Evolutionary conservation across 2,329 filamentous ascomycete genomes (phyloP), one percentile per base, ranked within the genome.

Genomic region (Ascosphaera pollenicola): DNA sequence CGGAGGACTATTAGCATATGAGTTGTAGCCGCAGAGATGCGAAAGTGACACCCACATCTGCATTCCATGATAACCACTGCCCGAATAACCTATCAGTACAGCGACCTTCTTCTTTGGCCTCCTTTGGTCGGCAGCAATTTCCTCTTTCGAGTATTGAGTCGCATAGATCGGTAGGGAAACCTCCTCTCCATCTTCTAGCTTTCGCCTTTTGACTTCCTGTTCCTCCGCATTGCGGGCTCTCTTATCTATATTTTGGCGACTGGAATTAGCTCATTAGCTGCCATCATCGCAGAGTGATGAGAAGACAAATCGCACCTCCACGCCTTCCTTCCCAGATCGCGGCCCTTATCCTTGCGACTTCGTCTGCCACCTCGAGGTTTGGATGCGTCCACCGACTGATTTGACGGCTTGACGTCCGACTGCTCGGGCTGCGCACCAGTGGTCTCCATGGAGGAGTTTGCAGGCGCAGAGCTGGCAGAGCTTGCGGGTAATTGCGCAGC

Each of bases 51-150:
- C 56, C 39, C 48, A 64, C 60, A 98, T 79, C 61, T 98, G 89
- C 76, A 98, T 91, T 51, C 89, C 89, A 61, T 83, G 85, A 65
- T 98, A 98, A 13, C 89, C 89, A 8, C 83, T 93, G 38, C 89
- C 89, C 4, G 85, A 84, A 58, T 98, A 98, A 13, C 89, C 89
- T 49, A 98, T 76, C 65, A 95, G 64, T 24, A 98, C 84, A 32
- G 87, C 89, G 38, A 94, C 87, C 64, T 98, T 98, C 58, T 81
- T 76, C 68, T 98, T 98, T 17, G 89, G 89, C 41, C 75, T 74
- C 46, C 87, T 75, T 54, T 78, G 76, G 56, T 98, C 89, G 36
- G 75, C 74, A 10, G 78, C 81, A 48, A 94, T 87, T 59, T 94
- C 85, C 46, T 89, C 83, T 49, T 80, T 70, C 40, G 71, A 64